Evolutionary conservation across 108 stramenopile species (phyloP), one percentile per base, ranked within the genome.

Genomic region (Schizochytrium sp.): DNA sequence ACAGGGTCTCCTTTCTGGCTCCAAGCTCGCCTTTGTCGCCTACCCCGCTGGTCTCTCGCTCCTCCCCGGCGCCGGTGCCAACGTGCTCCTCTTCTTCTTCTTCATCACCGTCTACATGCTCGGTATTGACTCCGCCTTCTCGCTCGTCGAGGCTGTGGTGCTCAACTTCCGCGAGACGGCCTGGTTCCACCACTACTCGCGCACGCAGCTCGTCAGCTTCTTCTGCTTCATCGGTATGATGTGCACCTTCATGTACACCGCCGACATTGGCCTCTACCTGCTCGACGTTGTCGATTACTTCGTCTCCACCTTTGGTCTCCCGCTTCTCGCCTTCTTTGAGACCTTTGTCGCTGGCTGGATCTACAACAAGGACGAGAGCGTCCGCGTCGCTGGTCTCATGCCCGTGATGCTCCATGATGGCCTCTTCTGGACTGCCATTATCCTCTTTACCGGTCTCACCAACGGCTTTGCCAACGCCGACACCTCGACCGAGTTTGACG

Each of bases 201-300:
- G 69, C 89, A 41, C 16, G 41, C 43, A 45, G 89, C 63, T 45
- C 87, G 92, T 28, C 89, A 88, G 29, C 44, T 10, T 69, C 43
- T 16, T 45, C 10, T 88, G 88, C 43, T n/a, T 45, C 23, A 10
- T 83, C 47, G 76, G 76, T 45, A 25, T 45, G 21, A 58, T 92
- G 43, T 51, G 89, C 69, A 87, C 89, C 16, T 51, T 93, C 19
- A 69, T 95, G 6, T 95, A 94, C 55, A 91, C 92, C 25, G 92
- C 95, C 2, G 95, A 95, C 88, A 93, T 93, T 87, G 94, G 94
- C 45, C 89, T 92, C 29, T 91, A 88, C 71, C 93, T 94, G 60
- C 91, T 95, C 34, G 95, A 95, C 57, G 72, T 87, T 0, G 91
- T 95, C 58, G 95, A 95, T 72, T 94, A 92, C 87, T 95, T 94